These are phyloP conservation scores for Apiotrichum akiyoshidainum DNA, from an alignment of 1,284 basidiomycete genomes.

Conservation along the genomic window DNA sequence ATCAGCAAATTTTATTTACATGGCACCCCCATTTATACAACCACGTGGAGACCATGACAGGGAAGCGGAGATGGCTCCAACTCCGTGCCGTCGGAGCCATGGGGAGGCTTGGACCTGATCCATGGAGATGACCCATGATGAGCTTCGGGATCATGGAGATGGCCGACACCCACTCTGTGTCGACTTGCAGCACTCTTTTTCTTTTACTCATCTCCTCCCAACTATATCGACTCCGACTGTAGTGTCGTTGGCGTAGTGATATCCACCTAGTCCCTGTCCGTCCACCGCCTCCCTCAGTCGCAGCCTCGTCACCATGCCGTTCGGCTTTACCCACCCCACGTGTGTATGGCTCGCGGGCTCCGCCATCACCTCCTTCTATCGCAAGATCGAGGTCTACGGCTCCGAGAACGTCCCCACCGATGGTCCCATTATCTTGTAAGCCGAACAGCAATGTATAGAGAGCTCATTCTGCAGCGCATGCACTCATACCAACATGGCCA, in stretches of 20 bases:
- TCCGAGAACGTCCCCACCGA: constrained; percentile 76
- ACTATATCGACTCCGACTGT: not conserved
- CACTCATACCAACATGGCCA: constrained; percentile 89
- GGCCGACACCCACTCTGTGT: too few species aligned
- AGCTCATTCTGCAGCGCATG: constrained; percentile 59
- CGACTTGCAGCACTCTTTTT: too few species aligned
- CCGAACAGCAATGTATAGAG: constrained; percentile 23
- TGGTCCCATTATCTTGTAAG: constrained; percentile 84
- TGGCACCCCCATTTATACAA: too few species aligned
- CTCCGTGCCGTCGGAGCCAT: too few species aligned
- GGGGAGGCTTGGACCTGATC: too few species aligned
- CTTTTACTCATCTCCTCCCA: too few species aligned
- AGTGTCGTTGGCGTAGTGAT: not conserved
- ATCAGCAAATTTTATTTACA: not conserved
- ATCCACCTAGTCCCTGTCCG: not conserved
- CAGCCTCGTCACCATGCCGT: constrained; percentile 42
- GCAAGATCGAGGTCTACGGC: constrained; percentile 75
- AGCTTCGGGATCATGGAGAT: too few species aligned
- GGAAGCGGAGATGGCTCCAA: too few species aligned
- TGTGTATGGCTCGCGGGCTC: constrained; percentile 67
- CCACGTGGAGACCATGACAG: too few species aligned
- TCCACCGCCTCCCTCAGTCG: not conserved
- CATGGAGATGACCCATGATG: too few species aligned
- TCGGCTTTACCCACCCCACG: constrained; percentile 59
- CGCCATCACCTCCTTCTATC: constrained; percentile 80